Percentiles rank a stretch among this genome's conserved stretches.
These are phyloP conservation scores for Chiua virens DNA, from an alignment of 768 basidiomycete genomes.

Conservation along the genomic window DNA sequence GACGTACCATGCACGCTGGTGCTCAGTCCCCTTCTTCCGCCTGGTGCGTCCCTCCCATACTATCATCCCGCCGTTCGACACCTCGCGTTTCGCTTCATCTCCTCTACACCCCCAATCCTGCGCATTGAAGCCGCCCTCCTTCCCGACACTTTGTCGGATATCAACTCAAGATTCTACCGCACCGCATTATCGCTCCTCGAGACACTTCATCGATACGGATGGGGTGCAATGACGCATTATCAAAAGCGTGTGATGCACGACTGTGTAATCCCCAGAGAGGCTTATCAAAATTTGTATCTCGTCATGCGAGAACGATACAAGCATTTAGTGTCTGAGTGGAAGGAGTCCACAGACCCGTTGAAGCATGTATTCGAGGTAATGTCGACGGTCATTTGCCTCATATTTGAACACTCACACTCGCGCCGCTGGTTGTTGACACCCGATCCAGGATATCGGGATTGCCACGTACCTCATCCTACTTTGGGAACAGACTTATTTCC, in stretches of 20 bases:
- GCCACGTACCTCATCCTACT: constrained; percentile 90
- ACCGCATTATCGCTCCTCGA: constrained; percentile 82
- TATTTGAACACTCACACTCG: no score
- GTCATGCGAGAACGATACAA: constrained; percentile 84
- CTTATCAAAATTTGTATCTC: constrained; percentile 90
- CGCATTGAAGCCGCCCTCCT: constrained; percentile 33
- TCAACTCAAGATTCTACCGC: constrained; percentile 68
- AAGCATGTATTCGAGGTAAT: constrained; percentile 88
- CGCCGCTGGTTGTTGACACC: not conserved
- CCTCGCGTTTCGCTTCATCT: constrained; percentile 77
- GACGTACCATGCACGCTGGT: constrained; percentile 43
- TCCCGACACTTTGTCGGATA: constrained; percentile 46
- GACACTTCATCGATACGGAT: constrained; percentile 84
- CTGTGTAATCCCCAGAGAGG: constrained; percentile 67
- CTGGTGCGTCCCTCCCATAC: constrained; percentile 64
- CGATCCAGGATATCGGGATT: constrained; percentile 83
- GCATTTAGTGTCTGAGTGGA: constrained; percentile 72
- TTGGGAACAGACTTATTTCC: constrained; percentile 73
- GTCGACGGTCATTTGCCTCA: not conserved
- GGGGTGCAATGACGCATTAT: constrained; percentile 80
- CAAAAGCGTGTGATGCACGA: constrained; percentile 88
- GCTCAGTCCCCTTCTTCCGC: constrained; percentile 55
- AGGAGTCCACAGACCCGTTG: constrained; percentile 78
- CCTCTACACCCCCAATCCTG: constrained; percentile 24
- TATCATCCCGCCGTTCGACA: constrained; percentile 85